Conservation (phyloP, 179 eudicot genomes). For the Sideroxylon spinosum region DNA sequence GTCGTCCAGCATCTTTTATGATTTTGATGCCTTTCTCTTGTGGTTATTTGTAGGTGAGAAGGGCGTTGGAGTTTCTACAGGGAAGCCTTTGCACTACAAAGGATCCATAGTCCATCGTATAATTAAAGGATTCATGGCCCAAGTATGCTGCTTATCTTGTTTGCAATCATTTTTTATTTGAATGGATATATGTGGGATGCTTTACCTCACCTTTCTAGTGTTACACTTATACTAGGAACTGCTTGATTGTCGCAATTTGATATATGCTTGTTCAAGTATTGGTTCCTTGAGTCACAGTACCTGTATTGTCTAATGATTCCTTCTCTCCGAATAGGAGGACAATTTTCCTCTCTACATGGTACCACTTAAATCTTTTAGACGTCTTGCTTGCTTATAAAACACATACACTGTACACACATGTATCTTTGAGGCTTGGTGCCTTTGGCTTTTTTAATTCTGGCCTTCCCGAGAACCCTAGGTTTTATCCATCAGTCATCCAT, state of each 20-base stretch:
- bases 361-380: too few species aligned
- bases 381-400: too few species aligned
- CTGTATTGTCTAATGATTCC: background rate
- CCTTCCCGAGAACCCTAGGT: background rate
- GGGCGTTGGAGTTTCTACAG: conserved; percentile 71
- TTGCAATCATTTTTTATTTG: conserved; percentile 7
- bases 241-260: background rate
- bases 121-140: conserved; percentile 94
- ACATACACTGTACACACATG: background rate
- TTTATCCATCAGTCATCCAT: background rate
- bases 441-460: background rate
- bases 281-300: background rate
- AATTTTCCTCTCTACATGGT: too few species aligned
- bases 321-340: background rate
- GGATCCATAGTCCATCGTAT: conserved; percentile 80
- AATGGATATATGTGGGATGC: background rate
- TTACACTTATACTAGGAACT: background rate
- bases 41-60: conserved; percentile 63
- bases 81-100: conserved; percentile 83
- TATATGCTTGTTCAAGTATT: background rate
- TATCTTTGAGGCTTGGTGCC: background rate
- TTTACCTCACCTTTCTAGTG: conserved; percentile 7
- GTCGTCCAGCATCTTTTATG: background rate
- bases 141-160: conserved; percentile 37
- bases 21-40: conserved; percentile 1